Evolutionary conservation across 495 filamentous ascomycete genomes (phyloP), one percentile per base, ranked within the genome.

Genomic region (Pseudoneurospora amorphoporcata): DNA sequence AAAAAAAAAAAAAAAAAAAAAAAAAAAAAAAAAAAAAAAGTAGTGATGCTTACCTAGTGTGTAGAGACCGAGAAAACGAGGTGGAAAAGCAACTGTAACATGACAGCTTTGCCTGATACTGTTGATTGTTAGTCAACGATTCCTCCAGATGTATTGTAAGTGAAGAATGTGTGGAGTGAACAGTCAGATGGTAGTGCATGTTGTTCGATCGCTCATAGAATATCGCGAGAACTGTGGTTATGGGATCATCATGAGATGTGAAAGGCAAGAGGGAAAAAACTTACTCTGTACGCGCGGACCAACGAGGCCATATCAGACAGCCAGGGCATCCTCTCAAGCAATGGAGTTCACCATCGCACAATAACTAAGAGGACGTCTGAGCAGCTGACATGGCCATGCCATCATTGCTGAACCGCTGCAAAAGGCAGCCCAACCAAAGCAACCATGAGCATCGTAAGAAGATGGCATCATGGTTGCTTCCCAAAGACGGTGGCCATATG

Each of bases 171-270:
- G 71, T 71, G 76, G 70, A 73, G 73, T 17, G 10, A 43, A 42
- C 71, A 75, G 78, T 98, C 95, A 98, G 95, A 97, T 97, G 95
- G 95, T 98, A 91, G 90, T 98, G 95, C 95, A 98, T 98, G 94
- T 96, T 90, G 91, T 95, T 92, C 91, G 84, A 85, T 85, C 92
- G 94, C 91, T 94, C 95, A 81, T 47, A 94, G 89, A 88, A 84
- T 82, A 87, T 97, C 91, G 88, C 94, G 80, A 71, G 82, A 85
- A 84, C 83, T 76, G 82, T 85, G 82, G 81, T 77, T 53, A 72
- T 68, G 65, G 72, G 61, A 71, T 92, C 91, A 83, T 92, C 90
- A 89, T 89, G 74, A 65, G 29, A 65, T 65, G 53, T 65, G 14
- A 17, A 43, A 77, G 61, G 69, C 37, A 69, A 68, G 68, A 47